Base-by-base conservation (phyloP, 176 grass and related monocot species). In the Cenchrus purpureus region DNA sequence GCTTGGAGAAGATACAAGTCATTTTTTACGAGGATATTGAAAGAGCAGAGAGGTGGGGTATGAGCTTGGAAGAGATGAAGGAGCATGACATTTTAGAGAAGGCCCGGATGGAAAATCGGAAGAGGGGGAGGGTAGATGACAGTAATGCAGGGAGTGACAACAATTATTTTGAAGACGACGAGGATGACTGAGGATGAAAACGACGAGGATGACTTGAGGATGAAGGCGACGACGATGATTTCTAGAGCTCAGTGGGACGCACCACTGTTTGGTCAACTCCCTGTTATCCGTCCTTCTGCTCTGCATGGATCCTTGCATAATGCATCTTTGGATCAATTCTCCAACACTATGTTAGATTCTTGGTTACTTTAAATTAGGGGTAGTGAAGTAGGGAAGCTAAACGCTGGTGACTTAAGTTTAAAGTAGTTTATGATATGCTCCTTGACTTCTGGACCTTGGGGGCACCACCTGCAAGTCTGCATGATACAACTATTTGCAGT, bases 1-100 rank as follows among this genome's bases (percentile, higher is more conserved):
- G 51, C 55, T 20, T 25, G 19, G 69, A 72, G 67, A 69, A 72
- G 69, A 72, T 25, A 28, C 45, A 72, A 25, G 69, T 72, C 9
- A 50, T 0, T 14, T 71, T 25, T 46, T 13, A 72, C 50, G 43
- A 72, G 48, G 44, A 50, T 48, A 11, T 69, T 69, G 20, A 45
- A 45, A 45, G 43, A 45, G 16, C 67, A 69, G 20, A 45, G 40
- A 45, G 54, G 54, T 57, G 54, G 54, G 54, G 54, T 57, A 57
- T 6, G 54, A 57, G 54, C 54, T 15, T 57, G 42, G 43, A 69
- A 45, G 16, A n/a, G 67, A 20, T 10, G 37, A 45, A n/a, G 40
- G 40, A 69, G 45, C 10, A 20, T 10, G 17, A 9, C 40, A 54
- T 54, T 14, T 54, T 69, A 45, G 67, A 69, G 67, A 45, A 69